These are phyloP conservation scores for Monilinia laxa DNA, from an alignment of 2,329 filamentous ascomycete genomes.

Conservation along the genomic window DNA sequence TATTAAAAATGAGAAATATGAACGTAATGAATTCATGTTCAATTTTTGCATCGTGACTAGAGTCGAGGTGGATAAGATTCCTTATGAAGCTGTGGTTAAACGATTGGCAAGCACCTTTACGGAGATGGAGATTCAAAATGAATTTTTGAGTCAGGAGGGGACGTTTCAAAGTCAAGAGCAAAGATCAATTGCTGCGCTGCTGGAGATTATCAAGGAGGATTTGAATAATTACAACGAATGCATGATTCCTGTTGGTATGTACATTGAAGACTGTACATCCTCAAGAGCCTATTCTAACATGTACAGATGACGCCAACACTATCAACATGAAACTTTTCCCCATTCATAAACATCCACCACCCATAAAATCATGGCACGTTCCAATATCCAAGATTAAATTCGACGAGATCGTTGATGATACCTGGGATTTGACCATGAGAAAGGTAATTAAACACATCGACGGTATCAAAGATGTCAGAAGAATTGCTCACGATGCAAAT, in stretches of 20 bases:
- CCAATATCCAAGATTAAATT: slow-evolving; percentile 73
- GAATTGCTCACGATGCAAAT: slow-evolving; percentile 81
- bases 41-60: slow-evolving; percentile 89
- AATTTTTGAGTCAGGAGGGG: slow-evolving; percentile 65
- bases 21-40: slow-evolving; percentile 96
- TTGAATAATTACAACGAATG: slow-evolving; percentile 96
- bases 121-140: slow-evolving; percentile 87
- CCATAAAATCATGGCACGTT: slow-evolving; percentile 85
- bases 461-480: slow-evolving; percentile 83
- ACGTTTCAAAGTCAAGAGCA: slow-evolving; percentile 47
- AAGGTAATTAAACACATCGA: slow-evolving; percentile 85
- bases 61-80: slow-evolving; percentile 66
- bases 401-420: slow-evolving; percentile 61
- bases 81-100: slow-evolving; percentile 80
- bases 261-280: neutral
- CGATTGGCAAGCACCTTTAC: slow-evolving; percentile 83
- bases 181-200: slow-evolving; percentile 76
- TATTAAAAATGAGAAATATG: slow-evolving; percentile 77
- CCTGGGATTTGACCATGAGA: slow-evolving; percentile 74
- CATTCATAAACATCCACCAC: slow-evolving; percentile 71
- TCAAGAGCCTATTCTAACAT: slow-evolving; percentile 22
- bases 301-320: slow-evolving; percentile 81
- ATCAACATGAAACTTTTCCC: slow-evolving; percentile 97
- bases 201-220: slow-evolving; percentile 81
- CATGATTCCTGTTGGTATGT: slow-evolving; percentile 91